Conservation (phyloP, 768 basidiomycete genomes). For the Tricholoma furcatifolium region DNA sequence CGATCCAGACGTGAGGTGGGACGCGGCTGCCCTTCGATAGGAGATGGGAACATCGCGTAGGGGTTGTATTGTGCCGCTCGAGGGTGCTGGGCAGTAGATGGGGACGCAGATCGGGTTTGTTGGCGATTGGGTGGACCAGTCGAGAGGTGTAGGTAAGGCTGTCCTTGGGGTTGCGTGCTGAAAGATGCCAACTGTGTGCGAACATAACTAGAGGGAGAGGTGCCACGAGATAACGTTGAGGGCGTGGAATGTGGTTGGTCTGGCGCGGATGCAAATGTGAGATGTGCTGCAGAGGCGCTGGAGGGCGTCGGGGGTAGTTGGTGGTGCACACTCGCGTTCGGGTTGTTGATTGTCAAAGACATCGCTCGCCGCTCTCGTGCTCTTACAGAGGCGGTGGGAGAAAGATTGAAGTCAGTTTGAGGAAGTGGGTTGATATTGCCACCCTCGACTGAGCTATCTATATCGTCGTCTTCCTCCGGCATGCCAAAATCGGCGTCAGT, state of each 20-base stretch:
- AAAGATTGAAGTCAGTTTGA: slow-evolving; percentile 19
- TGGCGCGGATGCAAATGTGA: slow-evolving; percentile 30
- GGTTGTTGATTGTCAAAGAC: slow-evolving; percentile 53
- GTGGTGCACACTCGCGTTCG: slow-evolving; percentile 19
- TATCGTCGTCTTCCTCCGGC: slow-evolving; percentile 53
- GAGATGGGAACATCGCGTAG: slow-evolving; percentile 14
- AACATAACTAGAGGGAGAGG: slow-evolving; percentile 40
- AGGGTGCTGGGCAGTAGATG: slow-evolving; percentile 10
- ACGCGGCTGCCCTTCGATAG: slow-evolving; percentile 11
- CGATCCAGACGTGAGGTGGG: slow-evolving; percentile 17
- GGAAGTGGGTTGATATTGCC: background rate
- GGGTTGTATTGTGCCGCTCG: slow-evolving; percentile 7
- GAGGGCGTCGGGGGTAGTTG: slow-evolving; percentile 25
- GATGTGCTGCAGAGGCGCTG: slow-evolving; percentile 28
- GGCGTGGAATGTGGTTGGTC: slow-evolving; percentile 34
- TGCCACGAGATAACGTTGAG: slow-evolving; percentile 29
- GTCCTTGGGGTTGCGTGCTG: slow-evolving; percentile 6
- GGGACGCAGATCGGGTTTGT: slow-evolving; percentile 15
- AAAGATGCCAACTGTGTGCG: slow-evolving; percentile 42
- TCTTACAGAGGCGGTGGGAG: slow-evolving; percentile 46
- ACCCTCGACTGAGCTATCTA: slow-evolving; percentile 6
- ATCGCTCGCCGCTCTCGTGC: slow-evolving; percentile 60
- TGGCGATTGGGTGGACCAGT: slow-evolving; percentile 28
- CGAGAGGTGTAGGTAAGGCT: slow-evolving; percentile 25
- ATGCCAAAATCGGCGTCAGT: slow-evolving; percentile 67